Evolutionary conservation across 192 early-diverging fungal genomes (phyloP).

Genomic region (Chytriomyces sp.): DNA sequence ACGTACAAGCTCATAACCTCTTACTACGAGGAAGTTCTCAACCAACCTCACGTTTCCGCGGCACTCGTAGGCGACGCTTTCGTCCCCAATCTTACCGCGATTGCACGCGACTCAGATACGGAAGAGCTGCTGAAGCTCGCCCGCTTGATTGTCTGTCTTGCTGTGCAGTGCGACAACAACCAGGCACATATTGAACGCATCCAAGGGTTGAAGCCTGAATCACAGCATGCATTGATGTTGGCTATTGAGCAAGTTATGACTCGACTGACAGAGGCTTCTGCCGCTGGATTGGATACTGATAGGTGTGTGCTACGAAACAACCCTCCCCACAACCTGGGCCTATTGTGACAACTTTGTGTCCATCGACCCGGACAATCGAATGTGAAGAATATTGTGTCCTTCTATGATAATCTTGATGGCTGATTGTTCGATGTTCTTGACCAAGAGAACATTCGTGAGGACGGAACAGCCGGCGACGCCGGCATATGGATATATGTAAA

Average conservation of each 20-base stretch:
- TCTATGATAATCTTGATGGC: too few relatives aligned
- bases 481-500: too few relatives aligned
- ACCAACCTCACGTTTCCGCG: constrained; percentile 54
- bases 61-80: constrained; percentile 41
- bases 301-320: background rate
- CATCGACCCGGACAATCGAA: too few relatives aligned
- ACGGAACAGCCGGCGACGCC: background rate
- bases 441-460: background rate
- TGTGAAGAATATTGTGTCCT: too few relatives aligned
- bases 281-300: background rate
- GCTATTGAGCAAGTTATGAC: constrained; percentile 77
- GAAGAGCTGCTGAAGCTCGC: constrained; percentile 79
- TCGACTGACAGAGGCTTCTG: constrained; percentile 14
- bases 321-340: constrained; percentile 11
- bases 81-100: constrained; percentile 77
- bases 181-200: constrained; percentile 83
- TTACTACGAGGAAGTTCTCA: constrained; percentile 89
- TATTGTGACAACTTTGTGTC: too few relatives aligned
- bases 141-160: constrained; percentile 78
- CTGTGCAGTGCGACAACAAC: constrained; percentile 87
- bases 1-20: constrained; percentile 79
- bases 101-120: constrained; percentile 78
- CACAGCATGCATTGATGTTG: constrained; percentile 88
- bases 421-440: too few relatives aligned
- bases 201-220: constrained; percentile 67